Base-by-base conservation (phyloP, 305 asterid genomes). In the Petunia hybrid region DNA sequence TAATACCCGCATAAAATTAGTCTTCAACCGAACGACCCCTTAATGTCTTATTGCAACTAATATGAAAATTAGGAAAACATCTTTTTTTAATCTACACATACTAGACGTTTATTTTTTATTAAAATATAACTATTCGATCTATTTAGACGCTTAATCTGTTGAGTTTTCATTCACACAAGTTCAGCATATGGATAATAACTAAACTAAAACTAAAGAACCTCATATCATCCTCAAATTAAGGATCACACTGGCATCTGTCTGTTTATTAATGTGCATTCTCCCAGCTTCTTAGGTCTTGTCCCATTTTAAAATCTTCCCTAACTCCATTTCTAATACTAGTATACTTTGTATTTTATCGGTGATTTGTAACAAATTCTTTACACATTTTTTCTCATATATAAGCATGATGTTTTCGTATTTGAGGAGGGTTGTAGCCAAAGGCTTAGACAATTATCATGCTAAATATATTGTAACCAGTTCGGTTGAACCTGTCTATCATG, bases 381-480 rank as follows among this genome's bases (percentile, higher is more conserved):
- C 31, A 22, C 31, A 22, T 22, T 22, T 22, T 22, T 22, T 22
- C 31, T 22, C 31, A 22, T 22, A 22, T 22, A 22, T 22, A 22
- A 22, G 31, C 2, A 73, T 10, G 51, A 73, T 73, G 78, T 35
- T 73, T 12, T 73, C 78, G 36, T 51, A 48, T 51, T 3, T 73
- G 53, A 39, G 78, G 31, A 73, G 63, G 51, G 6, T 48, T 13
- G 51, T 73, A 35, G 63, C 63, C 46, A 73, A 48, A 51, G 87
- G 92, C 6, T 81, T 88, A 77, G 97, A 90, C 83, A 87, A 84
- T 71, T 95, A 95, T 84, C 91, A 89, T 84, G 89, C 90, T 48
- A 95, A 87, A 79, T 95, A 89, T 87, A 93, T 96, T 81, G 90
- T 86, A 83, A 92, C 98, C 70, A 79, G 81, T 82, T 92, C 97